A percentile compares a stretch with the other conserved stretches of the same genome.
phyloP scores from a whole-genome alignment of 2,329 filamentous ascomycete genomes.

The Alternaria burnsii region DNA sequence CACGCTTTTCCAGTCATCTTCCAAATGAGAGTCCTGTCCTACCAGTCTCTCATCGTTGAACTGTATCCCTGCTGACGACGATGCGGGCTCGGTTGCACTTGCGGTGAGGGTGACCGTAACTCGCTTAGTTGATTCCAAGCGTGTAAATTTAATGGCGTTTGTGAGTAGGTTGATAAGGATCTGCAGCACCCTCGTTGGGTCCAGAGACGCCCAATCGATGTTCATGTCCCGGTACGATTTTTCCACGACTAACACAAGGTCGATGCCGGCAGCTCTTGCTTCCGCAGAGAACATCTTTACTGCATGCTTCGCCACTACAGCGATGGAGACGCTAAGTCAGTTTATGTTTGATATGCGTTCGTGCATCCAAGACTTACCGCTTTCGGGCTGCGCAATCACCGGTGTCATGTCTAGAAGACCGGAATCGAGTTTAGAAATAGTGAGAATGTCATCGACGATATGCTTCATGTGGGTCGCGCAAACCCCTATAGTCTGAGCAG shows the following conservation, averaged over 20 bases:
- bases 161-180: constrained; percentile 52
- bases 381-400: constrained; percentile 48
- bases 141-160: constrained; percentile 57
- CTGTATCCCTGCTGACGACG: constrained; percentile 39
- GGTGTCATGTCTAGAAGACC: constrained; percentile 54
- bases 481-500: constrained; percentile 54
- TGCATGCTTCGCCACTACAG: constrained; percentile 37
- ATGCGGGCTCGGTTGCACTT: constrained; percentile 37
- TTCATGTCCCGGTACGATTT: constrained; percentile 49
- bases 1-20: constrained; percentile 47
- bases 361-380: constrained; percentile 1
- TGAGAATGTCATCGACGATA: constrained; percentile 59
- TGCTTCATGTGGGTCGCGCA: constrained; percentile 57
- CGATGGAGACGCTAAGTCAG: neutral
- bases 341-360: neutral
- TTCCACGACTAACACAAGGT: constrained; percentile 42
- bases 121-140: constrained; percentile 35
- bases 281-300: constrained; percentile 52
- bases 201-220: constrained; percentile 52
- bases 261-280: constrained; percentile 40
- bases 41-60: constrained; percentile 38
- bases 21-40: constrained; percentile 28
- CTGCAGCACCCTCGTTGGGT: constrained; percentile 53
- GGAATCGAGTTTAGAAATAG: constrained; percentile 57
- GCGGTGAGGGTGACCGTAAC: constrained; percentile 52